Base-by-base conservation (phyloP, 2,329 filamentous ascomycete genomes). In the Pestalotiopsis sp. region DNA sequence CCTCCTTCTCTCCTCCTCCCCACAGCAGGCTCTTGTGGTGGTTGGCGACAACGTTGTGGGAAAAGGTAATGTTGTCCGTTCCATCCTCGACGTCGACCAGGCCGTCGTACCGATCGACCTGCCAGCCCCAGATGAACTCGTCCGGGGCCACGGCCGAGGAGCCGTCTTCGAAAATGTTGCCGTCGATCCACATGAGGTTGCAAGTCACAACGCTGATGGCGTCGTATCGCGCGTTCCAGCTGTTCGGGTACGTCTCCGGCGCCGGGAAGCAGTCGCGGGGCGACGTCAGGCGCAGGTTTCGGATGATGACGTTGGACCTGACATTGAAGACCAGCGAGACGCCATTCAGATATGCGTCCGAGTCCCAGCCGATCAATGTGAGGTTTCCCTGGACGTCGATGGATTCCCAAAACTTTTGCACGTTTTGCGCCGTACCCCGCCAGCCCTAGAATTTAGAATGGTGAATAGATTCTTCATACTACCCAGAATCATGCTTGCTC, bases 1-100 rank as follows among this genome's bases (percentile, higher is more conserved):
- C 72, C 3, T 73, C 72, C 52, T 73, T 73, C 69, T 73, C 72
- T 20, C 72, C 72, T n/a, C 72, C 71, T 41, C 72, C 72, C 71
- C 71, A 71, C 6, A 73, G 68, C 11, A 73, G 49, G 58, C 72
- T 73, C 69, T 72, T 73, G 57, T 73, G 72, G 58, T 73, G 72
- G 41, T 73, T 73, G 1, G 71, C 69, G 25, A 73, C 68, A 25
- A 72, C 60, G 36, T 73, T 73, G 64, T 73, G 72, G 62, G 71
- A 72, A 61, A 73, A 72, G 11, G 72, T 73, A 49, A 73, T 68
- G 39, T 67, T 31, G 60, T 73, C 72, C 1, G 71, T 70, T 23
- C 72, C 72, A 58, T 73, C 72, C 63, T 73, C 72, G 61, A 71
- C 69, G 65, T 73, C 72, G 58, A 72, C 69, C 2, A 72, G 67